Percentiles rank a stretch among this genome's conserved stretches.
Evolutionary conservation across 805 yeast genomes (phyloP).

Genomic region (Komagataella pastoris): DNA sequence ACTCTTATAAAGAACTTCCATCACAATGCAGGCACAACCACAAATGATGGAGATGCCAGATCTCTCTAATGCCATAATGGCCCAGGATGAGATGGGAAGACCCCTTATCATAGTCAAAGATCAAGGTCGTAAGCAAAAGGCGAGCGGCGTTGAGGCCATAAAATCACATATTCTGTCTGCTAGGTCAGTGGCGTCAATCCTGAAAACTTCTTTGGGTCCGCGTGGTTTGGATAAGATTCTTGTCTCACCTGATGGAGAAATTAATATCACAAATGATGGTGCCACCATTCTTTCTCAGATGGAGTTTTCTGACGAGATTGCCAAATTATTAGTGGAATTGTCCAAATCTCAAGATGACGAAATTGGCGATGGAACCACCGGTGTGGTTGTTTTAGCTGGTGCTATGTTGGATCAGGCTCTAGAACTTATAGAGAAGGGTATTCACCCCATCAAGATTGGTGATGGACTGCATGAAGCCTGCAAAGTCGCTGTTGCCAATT

Average conservation of each 20-base stretch:
- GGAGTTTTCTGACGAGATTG: constrained; percentile 94
- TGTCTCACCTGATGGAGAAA: constrained; percentile 93
- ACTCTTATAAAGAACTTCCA: not conserved
- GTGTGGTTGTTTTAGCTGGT: constrained; percentile 94
- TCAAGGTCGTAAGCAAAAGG: constrained; percentile 33
- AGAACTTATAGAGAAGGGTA: constrained; percentile 90
- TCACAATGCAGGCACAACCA: constrained; percentile 10
- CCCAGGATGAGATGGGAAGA: constrained; percentile 98
- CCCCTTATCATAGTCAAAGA: constrained; percentile 97
- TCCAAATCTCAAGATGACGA: constrained; percentile 95
- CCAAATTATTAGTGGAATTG: constrained; percentile 86
- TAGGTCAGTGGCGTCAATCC: constrained; percentile 82
- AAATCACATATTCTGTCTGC: constrained; percentile 90
- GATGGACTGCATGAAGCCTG: constrained; percentile 97
- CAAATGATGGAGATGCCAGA: constrained; percentile 56
- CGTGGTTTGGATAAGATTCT: constrained; percentile 96
- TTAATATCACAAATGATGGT: constrained; percentile 96
- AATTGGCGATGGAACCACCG: constrained; percentile 98
- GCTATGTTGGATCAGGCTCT: constrained; percentile 89
- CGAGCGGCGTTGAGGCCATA: constrained; percentile 71
- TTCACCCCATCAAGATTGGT: constrained; percentile 93
- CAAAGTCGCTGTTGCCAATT: constrained; percentile 68
- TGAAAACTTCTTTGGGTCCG: constrained; percentile 91
- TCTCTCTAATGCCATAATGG: constrained; percentile 94
- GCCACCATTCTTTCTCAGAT: constrained; percentile 93